Conservation (phyloP, 768 basidiomycete species). For the Trametes cingulata region DNA sequence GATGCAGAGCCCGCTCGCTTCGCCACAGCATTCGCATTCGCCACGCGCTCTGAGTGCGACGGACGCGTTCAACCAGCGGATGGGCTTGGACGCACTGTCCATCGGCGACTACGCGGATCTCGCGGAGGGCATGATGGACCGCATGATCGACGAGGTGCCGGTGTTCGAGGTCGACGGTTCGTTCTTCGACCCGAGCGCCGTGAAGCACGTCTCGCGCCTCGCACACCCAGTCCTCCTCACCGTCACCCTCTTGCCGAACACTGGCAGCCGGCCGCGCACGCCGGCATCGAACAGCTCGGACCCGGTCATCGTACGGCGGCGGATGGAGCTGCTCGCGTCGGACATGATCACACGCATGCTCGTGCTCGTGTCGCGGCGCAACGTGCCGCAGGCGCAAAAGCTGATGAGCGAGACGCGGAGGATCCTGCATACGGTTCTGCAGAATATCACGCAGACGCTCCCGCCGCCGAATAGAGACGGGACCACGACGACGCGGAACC, state of each 20-base stretch:
- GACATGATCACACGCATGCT: slow-evolving; percentile 98
- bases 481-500: slow-evolving; percentile 59
- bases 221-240: slow-evolving; percentile 95
- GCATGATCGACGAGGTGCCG: slow-evolving; percentile 97
- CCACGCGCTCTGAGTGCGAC: slow-evolving; percentile 67
- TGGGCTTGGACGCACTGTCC: slow-evolving; percentile 75
- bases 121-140: slow-evolving; percentile 90
- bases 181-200: slow-evolving; percentile 88
- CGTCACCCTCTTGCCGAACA: slow-evolving; percentile 77
- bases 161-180: slow-evolving; percentile 95
- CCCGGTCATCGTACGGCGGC: slow-evolving; percentile 85
- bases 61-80: slow-evolving; percentile 83
- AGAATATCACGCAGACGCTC: slow-evolving; percentile 76
- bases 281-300: slow-evolving; percentile 59
- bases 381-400: slow-evolving; percentile 87
- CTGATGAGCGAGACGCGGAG: slow-evolving; percentile 90
- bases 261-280: slow-evolving; percentile 37
- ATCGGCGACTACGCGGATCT: slow-evolving; percentile 76
- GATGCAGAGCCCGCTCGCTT: slow-evolving; percentile 10
- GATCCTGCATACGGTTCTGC: slow-evolving; percentile 88
- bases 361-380: slow-evolving; percentile 88
- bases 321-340: slow-evolving; percentile 95
- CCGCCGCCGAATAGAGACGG: slow-evolving; percentile 50
- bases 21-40: slow-evolving; percentile 20
- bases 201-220: slow-evolving; percentile 82